Conservation (phyloP, 805 yeast species). For the Nakazawaea molendinolei region DNA sequence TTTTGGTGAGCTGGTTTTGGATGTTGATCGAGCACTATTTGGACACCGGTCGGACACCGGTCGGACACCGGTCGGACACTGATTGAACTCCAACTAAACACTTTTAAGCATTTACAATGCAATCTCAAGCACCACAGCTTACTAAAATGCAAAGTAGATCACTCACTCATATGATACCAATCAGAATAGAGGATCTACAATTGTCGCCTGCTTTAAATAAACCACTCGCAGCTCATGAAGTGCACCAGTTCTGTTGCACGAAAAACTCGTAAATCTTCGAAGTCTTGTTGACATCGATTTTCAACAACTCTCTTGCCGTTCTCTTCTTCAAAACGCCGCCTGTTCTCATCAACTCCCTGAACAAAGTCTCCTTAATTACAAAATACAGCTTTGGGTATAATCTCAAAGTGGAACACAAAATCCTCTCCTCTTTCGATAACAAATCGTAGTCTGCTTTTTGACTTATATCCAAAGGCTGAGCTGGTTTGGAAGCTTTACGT, state of each 20-base stretch:
- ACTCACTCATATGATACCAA: too few species aligned
- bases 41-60: too few species aligned
- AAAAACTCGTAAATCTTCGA: constrained; percentile 89
- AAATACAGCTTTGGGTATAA: constrained; percentile 90
- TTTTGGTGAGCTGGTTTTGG: too few species aligned
- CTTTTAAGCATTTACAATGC: too few species aligned
- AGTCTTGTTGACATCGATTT: constrained; percentile 82
- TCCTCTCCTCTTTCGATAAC: constrained; percentile 82
- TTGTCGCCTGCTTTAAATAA: neutral
- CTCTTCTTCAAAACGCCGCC: constrained; percentile 82
- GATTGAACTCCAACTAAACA: too few species aligned
- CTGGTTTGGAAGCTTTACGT: constrained; percentile 31
- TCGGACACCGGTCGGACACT: too few species aligned
- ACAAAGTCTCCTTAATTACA: constrained; percentile 83
- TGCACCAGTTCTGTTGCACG: constrained; percentile 85
- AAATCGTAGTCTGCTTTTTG: constrained; percentile 79
- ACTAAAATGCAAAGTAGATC: too few species aligned
- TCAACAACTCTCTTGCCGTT: constrained; percentile 75
- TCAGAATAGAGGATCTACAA: too few species aligned
- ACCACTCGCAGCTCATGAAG: constrained; percentile 1
- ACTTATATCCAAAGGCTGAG: constrained; percentile 58
- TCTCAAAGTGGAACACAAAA: constrained; percentile 74
- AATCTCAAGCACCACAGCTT: too few species aligned
- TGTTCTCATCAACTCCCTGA: constrained; percentile 78
- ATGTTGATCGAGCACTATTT: too few species aligned